These are phyloP conservation scores for Ogataea angusta DNA, from an alignment of 805 yeast genomes.

Conservation along the genomic window DNA sequence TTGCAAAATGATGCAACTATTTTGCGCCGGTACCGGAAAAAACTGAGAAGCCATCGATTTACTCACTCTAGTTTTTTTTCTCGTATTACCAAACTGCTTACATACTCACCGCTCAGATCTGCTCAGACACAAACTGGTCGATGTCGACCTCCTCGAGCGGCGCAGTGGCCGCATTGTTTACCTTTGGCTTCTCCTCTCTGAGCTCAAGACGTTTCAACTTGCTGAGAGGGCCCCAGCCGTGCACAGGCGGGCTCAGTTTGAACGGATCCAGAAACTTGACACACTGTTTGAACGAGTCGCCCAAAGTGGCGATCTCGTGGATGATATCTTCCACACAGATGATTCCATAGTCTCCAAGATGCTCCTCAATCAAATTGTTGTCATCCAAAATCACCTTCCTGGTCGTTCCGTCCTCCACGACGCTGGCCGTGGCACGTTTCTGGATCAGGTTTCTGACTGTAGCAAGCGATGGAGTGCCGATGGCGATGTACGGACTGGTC, in stretches of 20 bases:
- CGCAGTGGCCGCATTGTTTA: slow-evolving; percentile 61
- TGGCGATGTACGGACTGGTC: slow-evolving; percentile 67
- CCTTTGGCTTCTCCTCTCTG: slow-evolving; percentile 47
- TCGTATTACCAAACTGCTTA: slow-evolving; percentile 1
- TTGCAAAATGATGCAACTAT: slow-evolving; percentile 9
- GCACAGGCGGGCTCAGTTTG: slow-evolving; percentile 62
- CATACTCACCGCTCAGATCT: slow-evolving; percentile 40
- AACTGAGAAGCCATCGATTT: neutral
- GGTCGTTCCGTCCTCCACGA: slow-evolving; percentile 23
- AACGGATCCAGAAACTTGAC: slow-evolving; percentile 68
- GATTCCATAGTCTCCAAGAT: slow-evolving; percentile 63
- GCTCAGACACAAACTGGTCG: slow-evolving; percentile 62
- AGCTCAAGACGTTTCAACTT: slow-evolving; percentile 62
- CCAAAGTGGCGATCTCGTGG: slow-evolving; percentile 62
- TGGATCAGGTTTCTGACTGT: slow-evolving; percentile 72
- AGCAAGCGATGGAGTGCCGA: slow-evolving; percentile 71
- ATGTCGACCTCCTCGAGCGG: slow-evolving; percentile 70
- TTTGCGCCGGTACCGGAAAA: slow-evolving; percentile 10
- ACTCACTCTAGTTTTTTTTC: too few species aligned
- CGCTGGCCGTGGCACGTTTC: slow-evolving; percentile 64
- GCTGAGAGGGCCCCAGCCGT: slow-evolving; percentile 72
- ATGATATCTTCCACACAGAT: slow-evolving; percentile 80
- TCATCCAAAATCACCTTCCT: slow-evolving; percentile 58
- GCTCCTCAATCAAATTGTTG: slow-evolving; percentile 72
- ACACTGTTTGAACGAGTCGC: slow-evolving; percentile 60